Base-by-base conservation (phyloP, 352 stramenopile species). In the Stephanocyclus meneghinianus region DNA sequence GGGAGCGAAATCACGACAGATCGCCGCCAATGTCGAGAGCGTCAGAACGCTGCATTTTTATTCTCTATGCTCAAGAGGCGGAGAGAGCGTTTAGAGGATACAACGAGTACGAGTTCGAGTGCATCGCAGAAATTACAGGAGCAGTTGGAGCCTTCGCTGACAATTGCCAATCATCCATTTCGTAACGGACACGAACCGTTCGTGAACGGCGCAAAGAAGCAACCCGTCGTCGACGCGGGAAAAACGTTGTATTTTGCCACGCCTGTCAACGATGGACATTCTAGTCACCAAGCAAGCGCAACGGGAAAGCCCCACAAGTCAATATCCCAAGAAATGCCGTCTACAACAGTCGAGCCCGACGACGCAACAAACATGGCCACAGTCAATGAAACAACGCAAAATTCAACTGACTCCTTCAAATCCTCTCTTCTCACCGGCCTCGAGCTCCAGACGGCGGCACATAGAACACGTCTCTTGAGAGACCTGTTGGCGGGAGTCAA, bases 401-500 rank as follows among this genome's bases (percentile, higher is more conserved):
- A 64, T 15, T 8, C 15, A 21, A 18, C 56, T 5, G 40, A 10
- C 10, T 18, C 15, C 7, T 83, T 83, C 76, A 83, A 83, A 63
- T 75, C 59, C 13, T 29, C 60, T 35, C 47, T 83, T 13, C 53
- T 40, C 0, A 11, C 77, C 37, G 76, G 76, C 10, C 62, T 83
- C 6, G 76, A 83, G 51, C 44, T 53, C 18, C 61, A 75, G 37
- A 57, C 57, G 2, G 73, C 73, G 30, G 15, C 57, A 48, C 63
- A 78, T 44, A 48, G 76, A 48, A 70, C 77, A 51, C 37, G 48
- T 6, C 45, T 83, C 2, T 44, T 83, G 3, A 78, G 57, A 56
- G 61, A 83, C 63, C 71, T 83, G 42, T 45, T 83, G 40, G 29
- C 74, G n/a, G 76, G 76, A 15, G 26, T 61, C 30, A 76, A 48